Percentiles rank a stretch among this genome's conserved stretches.
Evolutionary conservation across 2,329 filamentous ascomycete species (phyloP).

Genomic region (Colletotrichum ledebouriae): DNA sequence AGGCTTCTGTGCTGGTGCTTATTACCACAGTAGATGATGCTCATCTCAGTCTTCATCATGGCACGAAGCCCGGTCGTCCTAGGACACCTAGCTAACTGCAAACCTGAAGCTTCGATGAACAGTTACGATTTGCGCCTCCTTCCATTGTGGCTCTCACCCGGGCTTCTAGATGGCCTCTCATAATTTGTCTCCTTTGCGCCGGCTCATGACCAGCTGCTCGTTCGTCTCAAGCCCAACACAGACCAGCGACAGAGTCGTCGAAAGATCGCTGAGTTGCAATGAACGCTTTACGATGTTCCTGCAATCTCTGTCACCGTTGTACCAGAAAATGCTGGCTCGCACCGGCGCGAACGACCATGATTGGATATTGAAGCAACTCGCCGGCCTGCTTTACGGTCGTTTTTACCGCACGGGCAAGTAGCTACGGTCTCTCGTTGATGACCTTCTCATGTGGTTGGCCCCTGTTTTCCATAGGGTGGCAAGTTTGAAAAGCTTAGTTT

Average conservation of each 20-base stretch:
- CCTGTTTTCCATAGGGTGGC: constrained; percentile 10
- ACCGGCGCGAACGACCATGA: not conserved
- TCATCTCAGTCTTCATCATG: constrained; percentile 30
- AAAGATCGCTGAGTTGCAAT: constrained; percentile 4
- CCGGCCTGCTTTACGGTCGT: constrained; percentile 34
- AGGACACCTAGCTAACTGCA: constrained; percentile 31
- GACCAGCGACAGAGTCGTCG: constrained; percentile 1
- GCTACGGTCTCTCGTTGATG: constrained; percentile 10
- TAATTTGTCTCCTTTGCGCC: constrained; percentile 1
- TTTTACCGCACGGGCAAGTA: constrained; percentile 11
- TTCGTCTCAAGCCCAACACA: constrained; percentile 5
- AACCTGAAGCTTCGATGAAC: constrained; percentile 11
- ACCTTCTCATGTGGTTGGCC: not conserved
- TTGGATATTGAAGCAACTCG: constrained; percentile 3
- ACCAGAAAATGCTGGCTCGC: constrained; percentile 3
- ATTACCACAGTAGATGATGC: constrained; percentile 1
- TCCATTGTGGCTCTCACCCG: constrained; percentile 13
- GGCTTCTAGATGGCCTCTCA: constrained; percentile 3
- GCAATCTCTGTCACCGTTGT: constrained; percentile 1
- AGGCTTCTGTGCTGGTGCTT: constrained; percentile 6
- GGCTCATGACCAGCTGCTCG: constrained; percentile 11
- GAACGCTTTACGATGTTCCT: not conserved
- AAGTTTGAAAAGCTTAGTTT: not conserved
- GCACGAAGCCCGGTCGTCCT: constrained; percentile 26
- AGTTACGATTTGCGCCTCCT: constrained; percentile 22